Conservation (phyloP, 768 basidiomycete genomes). For the Sistotremastrum suecicum region DNA sequence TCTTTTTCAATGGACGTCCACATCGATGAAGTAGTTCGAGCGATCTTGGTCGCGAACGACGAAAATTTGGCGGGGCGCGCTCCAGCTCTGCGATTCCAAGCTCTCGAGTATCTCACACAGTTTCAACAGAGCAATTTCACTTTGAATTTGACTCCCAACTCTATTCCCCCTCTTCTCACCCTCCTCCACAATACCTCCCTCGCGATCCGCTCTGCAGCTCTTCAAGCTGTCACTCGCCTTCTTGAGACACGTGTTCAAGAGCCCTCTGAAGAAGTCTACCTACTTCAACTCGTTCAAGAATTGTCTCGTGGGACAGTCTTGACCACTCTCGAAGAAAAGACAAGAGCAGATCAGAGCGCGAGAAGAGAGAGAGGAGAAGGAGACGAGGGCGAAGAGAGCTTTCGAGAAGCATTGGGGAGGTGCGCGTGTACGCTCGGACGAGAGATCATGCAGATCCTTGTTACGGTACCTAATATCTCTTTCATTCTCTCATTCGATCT, state of each 20-base stretch:
- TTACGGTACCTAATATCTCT: slow-evolving; percentile 35
- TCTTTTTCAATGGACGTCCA: no score
- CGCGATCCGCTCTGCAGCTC: slow-evolving; percentile 72
- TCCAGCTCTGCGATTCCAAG: no score
- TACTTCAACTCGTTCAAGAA: slow-evolving; percentile 79
- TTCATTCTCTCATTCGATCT: no score
- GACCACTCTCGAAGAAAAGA: slow-evolving; percentile 65
- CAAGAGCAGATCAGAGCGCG: slow-evolving; percentile 48
- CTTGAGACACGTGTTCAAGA: slow-evolving; percentile 92
- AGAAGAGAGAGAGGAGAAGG: slow-evolving; percentile 50
- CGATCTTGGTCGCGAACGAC: no score
- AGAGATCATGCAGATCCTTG: slow-evolving; percentile 73
- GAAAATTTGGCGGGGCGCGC: no score
- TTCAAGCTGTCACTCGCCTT: slow-evolving; percentile 65
- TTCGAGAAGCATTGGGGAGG: slow-evolving; percentile 79
- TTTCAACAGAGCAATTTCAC: slow-evolving; percentile 99
- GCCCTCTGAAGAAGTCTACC: slow-evolving; percentile 74
- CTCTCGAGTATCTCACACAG: no score
- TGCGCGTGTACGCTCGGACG: slow-evolving; percentile 69
- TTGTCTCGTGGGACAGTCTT: slow-evolving; percentile 76
- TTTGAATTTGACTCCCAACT: slow-evolving; percentile 81
- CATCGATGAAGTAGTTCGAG: no score
- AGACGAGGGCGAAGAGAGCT: slow-evolving; percentile 79
- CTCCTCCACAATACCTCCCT: slow-evolving; percentile 67
- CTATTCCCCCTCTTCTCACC: slow-evolving; percentile 73